Conservation (phyloP, 352 stramenopile genomes). For the Phytophthora nicotianae region DNA sequence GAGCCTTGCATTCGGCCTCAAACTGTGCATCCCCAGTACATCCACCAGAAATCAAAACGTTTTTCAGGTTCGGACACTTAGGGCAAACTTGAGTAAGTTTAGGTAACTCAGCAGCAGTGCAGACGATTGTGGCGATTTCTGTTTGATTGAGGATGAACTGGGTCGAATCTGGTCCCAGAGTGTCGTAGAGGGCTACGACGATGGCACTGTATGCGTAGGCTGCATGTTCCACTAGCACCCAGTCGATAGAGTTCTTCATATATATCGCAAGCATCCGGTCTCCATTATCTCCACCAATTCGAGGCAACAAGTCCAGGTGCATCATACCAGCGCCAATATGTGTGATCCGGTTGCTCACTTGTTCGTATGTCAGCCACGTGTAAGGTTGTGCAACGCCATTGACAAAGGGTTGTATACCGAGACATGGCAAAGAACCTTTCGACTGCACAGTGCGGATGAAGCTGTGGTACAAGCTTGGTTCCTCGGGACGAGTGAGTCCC, state of each 20-base stretch:
- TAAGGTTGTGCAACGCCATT: slow-evolving; percentile 35
- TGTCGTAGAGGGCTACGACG: slow-evolving; percentile 79
- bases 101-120: slow-evolving; percentile 55
- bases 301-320: slow-evolving; percentile 47
- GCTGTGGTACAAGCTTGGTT: slow-evolving; percentile 55
- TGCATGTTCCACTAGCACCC: slow-evolving; percentile 92
- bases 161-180: slow-evolving; percentile 73
- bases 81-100: slow-evolving; percentile 46
- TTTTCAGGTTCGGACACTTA: slow-evolving; percentile 52
- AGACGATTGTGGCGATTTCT: slow-evolving; percentile 68
- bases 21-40: slow-evolving; percentile 36
- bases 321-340: slow-evolving; percentile 53
- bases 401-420: slow-evolving; percentile 50
- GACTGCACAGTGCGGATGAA: slow-evolving; percentile 40
- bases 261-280: slow-evolving; percentile 92
- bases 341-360: slow-evolving; percentile 44
- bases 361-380: slow-evolving; percentile 63
- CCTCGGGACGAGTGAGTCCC: slow-evolving; percentile 43
- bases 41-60: slow-evolving; percentile 49
- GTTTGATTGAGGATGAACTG: slow-evolving; percentile 83
- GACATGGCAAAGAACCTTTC: slow-evolving; percentile 39
- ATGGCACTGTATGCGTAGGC: slow-evolving; percentile 49
- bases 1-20: slow-evolving; percentile 39
- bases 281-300: slow-evolving; percentile 41
- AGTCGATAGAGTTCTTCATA: slow-evolving; percentile 97